Base-by-base conservation (phyloP, 2,329 filamentous ascomycete genomes). In the Monosporascus cannonballus region DNA sequence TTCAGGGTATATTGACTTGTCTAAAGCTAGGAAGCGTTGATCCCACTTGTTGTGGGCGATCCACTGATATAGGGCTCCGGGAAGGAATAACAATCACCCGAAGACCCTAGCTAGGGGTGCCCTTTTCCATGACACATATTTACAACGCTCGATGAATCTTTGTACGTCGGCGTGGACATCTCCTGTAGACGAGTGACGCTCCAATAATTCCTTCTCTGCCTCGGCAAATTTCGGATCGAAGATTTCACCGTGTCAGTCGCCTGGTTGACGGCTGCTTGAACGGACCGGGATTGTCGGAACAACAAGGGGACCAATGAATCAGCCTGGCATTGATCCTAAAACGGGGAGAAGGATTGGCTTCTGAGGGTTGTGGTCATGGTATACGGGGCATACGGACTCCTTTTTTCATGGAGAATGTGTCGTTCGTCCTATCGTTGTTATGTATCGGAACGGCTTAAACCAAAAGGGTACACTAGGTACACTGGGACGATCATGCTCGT, bases 381-480 rank as follows among this genome's bases (percentile, higher is more conserved):
- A 8, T 41, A 8, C 24, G 15, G 22, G 47, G 27, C 53, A 37
- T 20, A 55, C 51, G 4, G 53, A 25, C 47, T 55, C 54, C 27
- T 55, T 55, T 55, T 15, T 55, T 51, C 6, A 55, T 39, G 6
- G 54, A 55, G 2, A 51, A 18, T 3, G 53, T 27, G 30, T 55
- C 48, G 22, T 55, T 55, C 24, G 41, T 42, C 5, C 54, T 55
- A 11, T 3, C 25, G 14, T 8, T n/a, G 38, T 41, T n/a, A 46
- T 25, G 2, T n/a, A 44, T 18, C 39, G 48, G 20, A 20, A 11
- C n/a, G 1, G 14, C 14, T 44, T 17, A 7, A 17, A n/a, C 3
- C 18, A 7, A 20, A 9, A 4, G n/a, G 22, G 27, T 2, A 2
- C 22, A 14, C 34, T 20, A 17, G 36, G 20, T 17, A 55, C 53